phyloP scores from a whole-genome alignment of 2,329 filamentous ascomycete genomes.

The Aspergillus sclerotialis region DNA sequence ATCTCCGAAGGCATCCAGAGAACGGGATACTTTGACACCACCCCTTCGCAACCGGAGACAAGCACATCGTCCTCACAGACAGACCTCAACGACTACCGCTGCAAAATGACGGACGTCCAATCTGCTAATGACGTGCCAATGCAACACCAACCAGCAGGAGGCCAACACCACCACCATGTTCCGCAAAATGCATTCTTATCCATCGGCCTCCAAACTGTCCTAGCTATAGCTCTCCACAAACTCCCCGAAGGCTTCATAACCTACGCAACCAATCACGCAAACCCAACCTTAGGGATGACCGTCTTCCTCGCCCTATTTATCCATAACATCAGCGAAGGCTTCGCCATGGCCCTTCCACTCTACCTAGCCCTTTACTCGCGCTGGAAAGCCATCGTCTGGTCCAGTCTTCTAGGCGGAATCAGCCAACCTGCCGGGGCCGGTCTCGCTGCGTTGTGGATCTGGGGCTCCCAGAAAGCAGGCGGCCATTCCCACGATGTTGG shows the following conservation, averaged over 20 bases:
- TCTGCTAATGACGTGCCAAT: neutral
- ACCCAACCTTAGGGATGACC: conserved; percentile 76
- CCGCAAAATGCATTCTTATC: conserved; percentile 88
- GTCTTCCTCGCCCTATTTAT: conserved; percentile 96
- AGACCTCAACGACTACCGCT: conserved; percentile 1
- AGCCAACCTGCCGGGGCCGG: conserved; percentile 82
- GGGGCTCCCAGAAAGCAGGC: conserved; percentile 53
- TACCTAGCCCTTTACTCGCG: conserved; percentile 84
- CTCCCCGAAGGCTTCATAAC: conserved; percentile 84
- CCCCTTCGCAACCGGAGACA: conserved; percentile 7
- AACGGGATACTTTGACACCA: conserved; percentile 10
- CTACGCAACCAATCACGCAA: conserved; percentile 95
- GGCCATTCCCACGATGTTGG: conserved; percentile 17
- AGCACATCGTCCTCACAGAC: conserved; percentile 8
- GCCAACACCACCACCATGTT: conserved; percentile 83
- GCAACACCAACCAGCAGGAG: conserved; percentile 11
- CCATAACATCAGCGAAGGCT: conserved; percentile 96
- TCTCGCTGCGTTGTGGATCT: conserved; percentile 80
- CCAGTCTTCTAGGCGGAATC: conserved; percentile 73
- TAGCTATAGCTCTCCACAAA: conserved; percentile 94
- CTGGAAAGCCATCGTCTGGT: conserved; percentile 75
- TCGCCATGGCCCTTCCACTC: conserved; percentile 84
- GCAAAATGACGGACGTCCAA: neutral
- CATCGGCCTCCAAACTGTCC: conserved; percentile 90
- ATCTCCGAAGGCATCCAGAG: conserved; percentile 1